Conservation (phyloP, 305 asterid species). For the Solanum chacoense region DNA sequence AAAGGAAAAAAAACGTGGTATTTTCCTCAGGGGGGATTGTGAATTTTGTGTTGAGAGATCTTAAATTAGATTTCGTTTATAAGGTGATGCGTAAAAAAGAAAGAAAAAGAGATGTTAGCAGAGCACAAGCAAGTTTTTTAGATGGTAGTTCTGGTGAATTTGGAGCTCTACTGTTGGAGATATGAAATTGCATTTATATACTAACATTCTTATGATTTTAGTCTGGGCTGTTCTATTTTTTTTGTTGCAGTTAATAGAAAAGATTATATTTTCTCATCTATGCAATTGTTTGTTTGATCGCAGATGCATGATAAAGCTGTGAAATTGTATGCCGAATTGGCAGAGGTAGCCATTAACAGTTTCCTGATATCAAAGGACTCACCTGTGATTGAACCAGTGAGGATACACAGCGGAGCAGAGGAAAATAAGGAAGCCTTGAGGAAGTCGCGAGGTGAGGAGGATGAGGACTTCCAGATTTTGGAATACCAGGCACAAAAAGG, state of each 20-base stretch:
- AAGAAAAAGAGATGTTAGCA: background rate
- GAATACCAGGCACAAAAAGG: slow-evolving; percentile 97
- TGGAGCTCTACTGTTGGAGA: background rate
- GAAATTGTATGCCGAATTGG: slow-evolving; percentile 76
- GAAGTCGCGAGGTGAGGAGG: slow-evolving; percentile 93
- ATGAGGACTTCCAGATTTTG: slow-evolving; percentile 90
- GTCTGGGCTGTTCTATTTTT: background rate
- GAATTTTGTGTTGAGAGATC: background rate
- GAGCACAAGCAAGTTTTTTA: background rate
- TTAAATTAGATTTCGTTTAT: background rate
- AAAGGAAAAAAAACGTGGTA: background rate
- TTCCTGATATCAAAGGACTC: slow-evolving; percentile 88
- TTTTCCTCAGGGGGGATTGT: background rate
- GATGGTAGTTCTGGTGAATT: background rate
- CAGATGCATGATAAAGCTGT: slow-evolving; percentile 96
- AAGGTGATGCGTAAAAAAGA: background rate
- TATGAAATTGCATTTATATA: background rate
- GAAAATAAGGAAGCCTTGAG: slow-evolving; percentile 92
- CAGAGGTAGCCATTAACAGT: slow-evolving; percentile 86
- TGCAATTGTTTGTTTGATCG: slow-evolving; percentile 1
- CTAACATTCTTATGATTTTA: background rate
- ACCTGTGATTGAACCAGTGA: slow-evolving; percentile 78
- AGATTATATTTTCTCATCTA: slow-evolving; percentile 7
- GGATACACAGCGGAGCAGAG: slow-evolving; percentile 93
- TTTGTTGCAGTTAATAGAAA: background rate